A percentile compares a stretch with the other conserved stretches of the same genome.
Conservation (phyloP, 2,329 filamentous ascomycete species). For the Trichophyton benhamiae region DNA sequence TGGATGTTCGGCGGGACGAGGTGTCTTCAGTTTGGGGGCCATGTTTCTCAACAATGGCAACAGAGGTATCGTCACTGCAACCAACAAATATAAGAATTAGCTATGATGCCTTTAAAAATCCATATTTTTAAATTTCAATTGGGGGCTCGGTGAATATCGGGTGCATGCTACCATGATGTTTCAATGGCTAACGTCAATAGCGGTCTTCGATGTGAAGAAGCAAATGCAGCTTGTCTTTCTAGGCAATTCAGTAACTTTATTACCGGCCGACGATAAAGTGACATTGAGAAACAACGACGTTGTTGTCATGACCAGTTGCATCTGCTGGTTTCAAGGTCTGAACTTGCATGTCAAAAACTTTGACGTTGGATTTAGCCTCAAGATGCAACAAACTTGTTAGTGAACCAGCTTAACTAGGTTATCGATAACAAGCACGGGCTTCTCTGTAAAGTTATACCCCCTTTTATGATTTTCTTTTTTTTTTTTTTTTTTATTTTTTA, state of each 20-base stretch:
- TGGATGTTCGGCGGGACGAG: not conserved
- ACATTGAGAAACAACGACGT: not conserved
- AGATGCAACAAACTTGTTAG: no score
- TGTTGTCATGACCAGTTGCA: not conserved
- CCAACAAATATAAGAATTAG: not conserved
- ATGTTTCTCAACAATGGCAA: slow-evolving; percentile 60
- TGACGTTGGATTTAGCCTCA: not conserved
- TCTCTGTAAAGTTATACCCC: not conserved
- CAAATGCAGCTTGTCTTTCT: not conserved
- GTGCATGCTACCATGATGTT: slow-evolving; percentile 45
- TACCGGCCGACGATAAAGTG: not conserved
- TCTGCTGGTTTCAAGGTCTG: not conserved
- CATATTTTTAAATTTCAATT: not conserved
- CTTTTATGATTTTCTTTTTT: not conserved
- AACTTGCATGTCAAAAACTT: not conserved
- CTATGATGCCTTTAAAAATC: not conserved
- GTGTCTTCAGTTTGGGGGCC: not conserved
- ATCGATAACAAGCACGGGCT: not conserved
- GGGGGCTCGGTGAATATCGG: not conserved
- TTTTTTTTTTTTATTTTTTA: no score
- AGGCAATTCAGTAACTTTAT: not conserved
- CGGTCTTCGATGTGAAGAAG: slow-evolving; percentile 1
- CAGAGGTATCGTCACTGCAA: slow-evolving; percentile 73
- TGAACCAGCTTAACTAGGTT: not conserved
- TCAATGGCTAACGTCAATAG: slow-evolving; percentile 56